A percentile compares a stretch with the other conserved stretches of the same genome.
phyloP scores from a whole-genome alignment of 164 flowering plant genomes.

The Sextonia rubra region DNA sequence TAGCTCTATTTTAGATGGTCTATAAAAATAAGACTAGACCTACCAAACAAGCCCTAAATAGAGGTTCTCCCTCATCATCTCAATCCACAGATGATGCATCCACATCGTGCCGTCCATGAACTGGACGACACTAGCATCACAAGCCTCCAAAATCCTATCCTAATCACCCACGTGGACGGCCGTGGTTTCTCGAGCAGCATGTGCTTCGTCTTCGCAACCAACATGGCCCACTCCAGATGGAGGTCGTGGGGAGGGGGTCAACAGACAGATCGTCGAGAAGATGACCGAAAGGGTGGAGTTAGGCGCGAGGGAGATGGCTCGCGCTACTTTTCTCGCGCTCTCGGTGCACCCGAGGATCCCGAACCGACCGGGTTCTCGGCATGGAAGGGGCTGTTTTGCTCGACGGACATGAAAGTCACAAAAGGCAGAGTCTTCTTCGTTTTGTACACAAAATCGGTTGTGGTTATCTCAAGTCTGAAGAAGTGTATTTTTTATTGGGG shows the following conservation, averaged over 20 bases:
- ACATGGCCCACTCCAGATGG: conserved; percentile 30
- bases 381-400: no score
- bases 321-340: conserved; percentile 25
- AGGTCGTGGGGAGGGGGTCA: conserved; percentile 39
- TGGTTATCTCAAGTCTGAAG: no score
- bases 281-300: conserved; percentile 26
- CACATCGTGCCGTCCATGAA: conserved; percentile 44
- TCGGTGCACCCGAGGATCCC: conserved; percentile 36
- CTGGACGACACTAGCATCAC: conserved; percentile 28
- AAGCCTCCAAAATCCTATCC: conserved; percentile 25
- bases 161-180: conserved; percentile 24
- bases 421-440: no score
- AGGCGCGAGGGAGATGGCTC: conserved; percentile 26
- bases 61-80: conserved; percentile 22
- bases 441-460: no score
- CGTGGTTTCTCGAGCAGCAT: conserved; percentile 33
- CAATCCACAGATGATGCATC: conserved; percentile 40
- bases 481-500: no score
- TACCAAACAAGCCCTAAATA: no score
- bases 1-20: no score
- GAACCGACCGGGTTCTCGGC: conserved; percentile 14
- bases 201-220: conserved; percentile 38
- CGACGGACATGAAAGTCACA: no score
- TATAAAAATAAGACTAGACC: no score
- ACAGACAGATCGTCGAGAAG: conserved; percentile 26